A percentile compares a stretch with the other conserved stretches of the same genome.
These are phyloP conservation scores for Diaporthe ampelina DNA, from an alignment of 2,329 filamentous ascomycete genomes.

Conservation along the genomic window DNA sequence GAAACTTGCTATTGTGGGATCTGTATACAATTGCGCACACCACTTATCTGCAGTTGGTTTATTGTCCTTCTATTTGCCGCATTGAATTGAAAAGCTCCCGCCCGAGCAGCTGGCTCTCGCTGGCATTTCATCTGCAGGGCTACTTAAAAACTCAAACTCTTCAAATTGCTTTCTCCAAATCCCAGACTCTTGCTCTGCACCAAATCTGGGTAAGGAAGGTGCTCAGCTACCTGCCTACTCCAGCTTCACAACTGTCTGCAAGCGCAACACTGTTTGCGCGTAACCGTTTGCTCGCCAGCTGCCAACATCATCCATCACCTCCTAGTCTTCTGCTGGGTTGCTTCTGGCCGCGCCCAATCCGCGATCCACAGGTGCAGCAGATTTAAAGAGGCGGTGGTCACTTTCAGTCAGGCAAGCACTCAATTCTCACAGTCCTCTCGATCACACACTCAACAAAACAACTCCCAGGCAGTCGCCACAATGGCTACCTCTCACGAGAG, in stretches of 20 bases:
- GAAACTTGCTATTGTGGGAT: neutral
- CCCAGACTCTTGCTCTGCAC: too few relatives aligned
- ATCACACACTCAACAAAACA: neutral
- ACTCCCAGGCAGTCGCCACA: neutral
- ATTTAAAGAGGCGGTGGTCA: neutral
- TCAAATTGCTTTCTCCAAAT: too few relatives aligned
- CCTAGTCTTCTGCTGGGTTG: neutral
- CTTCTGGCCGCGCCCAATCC: neutral
- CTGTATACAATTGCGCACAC: neutral
- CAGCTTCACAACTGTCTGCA: neutral
- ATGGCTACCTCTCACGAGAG: conserved; percentile 23
- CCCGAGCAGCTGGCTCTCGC: neutral
- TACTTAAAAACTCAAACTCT: neutral
- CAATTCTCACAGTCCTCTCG: neutral
- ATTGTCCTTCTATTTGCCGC: neutral
- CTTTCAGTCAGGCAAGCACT: neutral
- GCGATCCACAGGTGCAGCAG: neutral
- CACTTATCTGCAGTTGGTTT: neutral
- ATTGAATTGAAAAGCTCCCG: neutral
- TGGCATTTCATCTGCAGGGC: too few relatives aligned
- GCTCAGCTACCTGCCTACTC: conserved; percentile 17
- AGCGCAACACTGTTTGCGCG: neutral
- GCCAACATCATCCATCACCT: neutral
- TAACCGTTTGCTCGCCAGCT: neutral
- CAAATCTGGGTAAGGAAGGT: neutral